A percentile compares a stretch with the other conserved stretches of the same genome.
Conservation (phyloP, 2,329 filamentous ascomycete genomes). For the Xylaria sp. region DNA sequence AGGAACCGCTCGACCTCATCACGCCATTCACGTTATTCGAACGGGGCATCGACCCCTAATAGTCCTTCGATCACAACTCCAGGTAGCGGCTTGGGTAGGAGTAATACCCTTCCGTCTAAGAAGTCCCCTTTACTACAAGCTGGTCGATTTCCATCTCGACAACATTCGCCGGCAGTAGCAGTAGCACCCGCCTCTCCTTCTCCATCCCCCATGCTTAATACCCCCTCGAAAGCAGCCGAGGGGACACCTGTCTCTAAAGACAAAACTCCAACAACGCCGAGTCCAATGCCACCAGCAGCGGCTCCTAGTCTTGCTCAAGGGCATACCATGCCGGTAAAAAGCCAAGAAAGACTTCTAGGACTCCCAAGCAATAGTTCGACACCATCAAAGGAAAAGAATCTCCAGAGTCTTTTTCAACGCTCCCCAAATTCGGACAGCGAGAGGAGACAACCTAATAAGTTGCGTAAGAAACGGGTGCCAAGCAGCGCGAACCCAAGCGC, state of each 20-base stretch:
- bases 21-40: slow-evolving; percentile 78
- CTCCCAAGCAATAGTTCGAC: slow-evolving; percentile 53
- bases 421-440: slow-evolving; percentile 67
- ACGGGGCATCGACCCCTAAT: slow-evolving; percentile 71
- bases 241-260: slow-evolving; percentile 34
- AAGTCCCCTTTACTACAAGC: slow-evolving; percentile 75
- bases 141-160: slow-evolving; percentile 64
- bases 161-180: slow-evolving; percentile 42
- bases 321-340: slow-evolving; percentile 47
- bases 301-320: slow-evolving; percentile 39
- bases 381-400: slow-evolving; percentile 68
- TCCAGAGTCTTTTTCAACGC: slow-evolving; percentile 73
- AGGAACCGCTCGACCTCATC: slow-evolving; percentile 93
- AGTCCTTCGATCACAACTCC: slow-evolving; percentile 64
- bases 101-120: slow-evolving; percentile 93
- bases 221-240: slow-evolving; percentile 43
- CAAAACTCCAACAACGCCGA: slow-evolving; percentile 38
- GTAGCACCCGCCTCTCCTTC: slow-evolving; percentile 55
- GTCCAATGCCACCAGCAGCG: slow-evolving; percentile 39
- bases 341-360: slow-evolving; percentile 56
- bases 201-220: slow-evolving; percentile 47
- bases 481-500: slow-evolving; percentile 83
- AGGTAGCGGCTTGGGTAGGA: slow-evolving; percentile 63
- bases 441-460: slow-evolving; percentile 81
- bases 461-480: slow-evolving; percentile 83